Percentiles rank a stretch among this genome's conserved stretches.
phyloP scores from a whole-genome alignment of 1,139 yeast species.

The Arxiozyma heterogenica region DNA sequence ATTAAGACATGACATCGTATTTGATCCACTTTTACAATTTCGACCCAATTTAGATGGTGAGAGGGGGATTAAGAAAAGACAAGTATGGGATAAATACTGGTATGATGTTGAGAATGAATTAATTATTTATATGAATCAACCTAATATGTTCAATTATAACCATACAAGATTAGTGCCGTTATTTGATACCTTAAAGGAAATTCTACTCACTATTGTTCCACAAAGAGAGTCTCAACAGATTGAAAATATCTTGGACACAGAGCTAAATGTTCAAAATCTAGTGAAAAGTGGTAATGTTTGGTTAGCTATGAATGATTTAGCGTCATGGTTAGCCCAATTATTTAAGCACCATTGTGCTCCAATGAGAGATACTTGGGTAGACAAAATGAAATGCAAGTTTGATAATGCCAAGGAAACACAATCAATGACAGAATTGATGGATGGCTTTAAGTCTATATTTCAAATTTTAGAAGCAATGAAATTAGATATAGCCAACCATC shows the following conservation, averaged over 20 bases:
- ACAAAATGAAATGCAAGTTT: conserved; percentile 68
- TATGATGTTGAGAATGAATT: conserved; percentile 57
- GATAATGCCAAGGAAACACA: conserved; percentile 48
- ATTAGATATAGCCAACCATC: conserved; percentile 90
- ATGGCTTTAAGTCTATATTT: conserved; percentile 70
- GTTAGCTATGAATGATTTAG: conserved; percentile 23
- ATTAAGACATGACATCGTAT: conserved; percentile 81
- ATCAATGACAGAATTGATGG: conserved; percentile 52
- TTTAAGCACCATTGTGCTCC: conserved; percentile 63
- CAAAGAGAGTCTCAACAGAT: conserved; percentile 64
- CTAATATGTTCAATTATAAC: conserved; percentile 30
- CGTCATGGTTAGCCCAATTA: conserved; percentile 29
- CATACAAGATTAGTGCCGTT: conserved; percentile 54
- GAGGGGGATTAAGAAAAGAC: conserved; percentile 70
- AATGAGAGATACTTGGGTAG: conserved; percentile 87
- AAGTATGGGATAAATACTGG: conserved; percentile 79
- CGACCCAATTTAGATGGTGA: conserved; percentile 90
- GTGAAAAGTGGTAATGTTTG: conserved; percentile 38
- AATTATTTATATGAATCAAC: conserved; percentile 23
- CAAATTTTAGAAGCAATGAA: conserved; percentile 93
- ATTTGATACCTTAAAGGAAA: conserved; percentile 70
- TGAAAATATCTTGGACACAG: conserved; percentile 68
- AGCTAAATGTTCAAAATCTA: conserved; percentile 67
- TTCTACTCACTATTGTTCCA: conserved; percentile 66
- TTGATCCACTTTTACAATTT: conserved; percentile 88